phyloP scores from a whole-genome alignment of 164 flowering plant species.

The Kingdonia uniflora region DNA sequence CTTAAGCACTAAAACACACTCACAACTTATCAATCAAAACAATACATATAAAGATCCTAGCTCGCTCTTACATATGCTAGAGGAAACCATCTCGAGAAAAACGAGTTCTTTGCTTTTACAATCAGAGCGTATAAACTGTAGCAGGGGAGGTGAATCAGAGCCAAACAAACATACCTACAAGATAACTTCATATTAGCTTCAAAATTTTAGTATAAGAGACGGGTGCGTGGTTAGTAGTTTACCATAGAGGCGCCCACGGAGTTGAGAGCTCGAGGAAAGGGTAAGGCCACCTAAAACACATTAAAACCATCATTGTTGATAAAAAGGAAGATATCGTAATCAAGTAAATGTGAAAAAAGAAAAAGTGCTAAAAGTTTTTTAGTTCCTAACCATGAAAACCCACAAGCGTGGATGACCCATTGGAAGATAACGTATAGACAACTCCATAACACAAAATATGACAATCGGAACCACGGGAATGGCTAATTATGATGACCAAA shows the following conservation, averaged over 20 bases:
- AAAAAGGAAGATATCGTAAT: neutral
- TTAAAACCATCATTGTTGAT: neutral
- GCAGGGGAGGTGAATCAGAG: conserved; percentile 52
- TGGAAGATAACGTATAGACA: conserved; percentile 45
- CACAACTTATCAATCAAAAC: neutral
- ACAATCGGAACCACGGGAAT: conserved; percentile 56
- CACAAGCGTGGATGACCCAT: conserved; percentile 65
- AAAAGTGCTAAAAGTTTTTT: neutral
- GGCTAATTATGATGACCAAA: conserved; percentile 20
- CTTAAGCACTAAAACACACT: too few relatives aligned
- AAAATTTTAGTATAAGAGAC: neutral
- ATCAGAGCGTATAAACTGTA: conserved; percentile 37
- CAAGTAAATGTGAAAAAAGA: too few relatives aligned
- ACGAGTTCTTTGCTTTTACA: conserved; percentile 22
- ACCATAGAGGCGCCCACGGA: conserved; percentile 81
- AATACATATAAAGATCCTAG: conserved; percentile 10
- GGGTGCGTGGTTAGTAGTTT: conserved; percentile 2
- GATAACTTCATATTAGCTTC: neutral
- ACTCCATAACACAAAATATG: conserved; percentile 67
- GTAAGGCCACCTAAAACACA: conserved; percentile 78
- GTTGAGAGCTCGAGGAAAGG: conserved; percentile 66
- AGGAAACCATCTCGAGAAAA: conserved; percentile 44
- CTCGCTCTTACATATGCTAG: conserved; percentile 28
- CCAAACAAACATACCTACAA: conserved; percentile 50
- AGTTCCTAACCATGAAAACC: conserved; percentile 40